These are phyloP conservation scores for Amaranthus cruentus DNA, from an alignment of 148 eudicot genomes.

Conservation along the genomic window DNA sequence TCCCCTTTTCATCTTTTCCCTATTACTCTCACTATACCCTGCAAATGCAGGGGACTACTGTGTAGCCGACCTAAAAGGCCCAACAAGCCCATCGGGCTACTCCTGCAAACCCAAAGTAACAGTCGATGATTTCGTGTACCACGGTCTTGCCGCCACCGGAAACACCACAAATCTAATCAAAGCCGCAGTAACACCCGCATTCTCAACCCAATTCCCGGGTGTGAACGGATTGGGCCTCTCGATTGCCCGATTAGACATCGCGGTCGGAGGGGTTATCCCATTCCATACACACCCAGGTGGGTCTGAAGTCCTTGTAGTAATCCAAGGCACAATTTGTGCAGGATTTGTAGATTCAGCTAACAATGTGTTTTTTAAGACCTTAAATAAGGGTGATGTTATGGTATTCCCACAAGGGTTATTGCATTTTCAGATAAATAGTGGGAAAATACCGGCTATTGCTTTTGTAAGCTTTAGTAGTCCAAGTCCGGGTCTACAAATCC, in stretches of 20 bases:
- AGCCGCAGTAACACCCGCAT: slow-evolving; percentile 80
- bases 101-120: slow-evolving; percentile 62
- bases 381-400: slow-evolving; percentile 66
- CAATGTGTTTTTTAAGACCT: slow-evolving; percentile 37
- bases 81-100: slow-evolving; percentile 63
- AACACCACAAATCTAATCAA: slow-evolving; percentile 63
- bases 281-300: slow-evolving; percentile 85
- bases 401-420: slow-evolving; percentile 77
- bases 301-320: slow-evolving; percentile 47
- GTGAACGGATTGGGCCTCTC: slow-evolving; percentile 76
- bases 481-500: slow-evolving; percentile 77
- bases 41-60: slow-evolving; percentile 62
- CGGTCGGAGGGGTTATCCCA: slow-evolving; percentile 66
- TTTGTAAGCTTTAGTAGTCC: slow-evolving; percentile 56
- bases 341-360: slow-evolving; percentile 65
- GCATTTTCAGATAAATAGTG: slow-evolving; percentile 71
- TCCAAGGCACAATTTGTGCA: slow-evolving; percentile 53
- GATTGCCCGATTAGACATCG: slow-evolving; percentile 65
- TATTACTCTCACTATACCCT: slow-evolving; percentile 30
- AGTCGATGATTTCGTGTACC: slow-evolving; percentile 47
- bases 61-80: slow-evolving; percentile 45
- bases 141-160: slow-evolving; percentile 46
- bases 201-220: slow-evolving; percentile 63
- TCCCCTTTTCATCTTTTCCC: slow-evolving; percentile 39
- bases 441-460: slow-evolving; percentile 36